Evolutionary conservation across 2,329 filamentous ascomycete genomes (phyloP), one percentile per base, ranked within the genome.

Genomic region (Bertia moriformis): DNA sequence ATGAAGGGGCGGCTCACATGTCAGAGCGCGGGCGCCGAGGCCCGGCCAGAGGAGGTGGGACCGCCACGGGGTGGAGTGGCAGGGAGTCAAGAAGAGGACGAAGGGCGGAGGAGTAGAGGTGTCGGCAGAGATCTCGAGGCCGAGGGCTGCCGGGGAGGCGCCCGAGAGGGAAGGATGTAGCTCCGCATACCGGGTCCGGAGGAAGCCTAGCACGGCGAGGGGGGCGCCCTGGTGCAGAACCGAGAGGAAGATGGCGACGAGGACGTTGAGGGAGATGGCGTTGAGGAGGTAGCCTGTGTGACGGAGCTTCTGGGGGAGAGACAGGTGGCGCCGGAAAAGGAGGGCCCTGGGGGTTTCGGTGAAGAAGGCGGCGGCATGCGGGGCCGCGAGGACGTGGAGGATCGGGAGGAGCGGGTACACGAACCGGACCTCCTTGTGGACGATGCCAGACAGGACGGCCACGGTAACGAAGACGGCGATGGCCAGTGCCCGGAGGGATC

Each of bases 391-490:
- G 44, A 94, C 63, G 54, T 91, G 85, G 4, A 98, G 69, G n/a
- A 79, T 70, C 1, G 91, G 89, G 2, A 96, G 70, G 14, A 98
- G 70, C 1, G 91, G 89, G 51, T 93, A 94, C 47, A 96, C 83
- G 63, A 98, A 98, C 51, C 91, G 85, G 49, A 94, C 84, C 66
- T 98, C 91, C 57, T 98, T 98, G 62, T 98, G 91, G 1, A 86
- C 78, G 47, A 96, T 83, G 37, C 83, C 53, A 1, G 85, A 93
- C 22, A 96, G 69, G 2, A 66, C 57, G 1, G 61, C 54, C 7
- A 83, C 60, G 41, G 79, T 82, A 19, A 73, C 57, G 40, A 78
- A 45, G 32, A 80, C 66, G 4, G 73, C 64, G 19, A 67, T 65
- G 7, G 75, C 66, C 5, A 88, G 60, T 24, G 69, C 67, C 40